phyloP scores from a whole-genome alignment of 495 filamentous ascomycete species.

The Collariella sp. region DNA sequence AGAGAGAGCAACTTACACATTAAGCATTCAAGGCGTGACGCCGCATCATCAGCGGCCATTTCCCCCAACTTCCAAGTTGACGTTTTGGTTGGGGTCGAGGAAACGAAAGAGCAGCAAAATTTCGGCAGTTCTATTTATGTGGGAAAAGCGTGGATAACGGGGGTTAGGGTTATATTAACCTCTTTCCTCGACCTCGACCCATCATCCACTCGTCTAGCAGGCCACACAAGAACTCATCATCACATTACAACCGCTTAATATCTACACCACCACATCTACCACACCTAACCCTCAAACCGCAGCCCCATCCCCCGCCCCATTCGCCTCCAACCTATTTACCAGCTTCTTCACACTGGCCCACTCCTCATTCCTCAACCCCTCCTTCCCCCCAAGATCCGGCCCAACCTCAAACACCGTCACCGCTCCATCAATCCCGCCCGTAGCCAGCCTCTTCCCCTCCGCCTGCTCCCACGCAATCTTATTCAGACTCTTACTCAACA shows the following conservation, averaged over 20 bases:
- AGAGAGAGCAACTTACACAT: conserved; percentile 3
- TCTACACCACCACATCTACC: not conserved
- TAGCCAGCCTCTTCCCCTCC: conserved; percentile 77
- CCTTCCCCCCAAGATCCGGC: conserved; percentile 68
- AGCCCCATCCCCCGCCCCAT: conserved; percentile 22
- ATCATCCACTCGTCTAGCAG: not conserved
- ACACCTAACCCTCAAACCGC: conserved; percentile 21
- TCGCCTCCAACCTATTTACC: conserved; percentile 56
- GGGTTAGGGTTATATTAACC: not conserved
- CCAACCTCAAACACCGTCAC: conserved; percentile 93
- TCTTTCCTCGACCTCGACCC: not conserved
- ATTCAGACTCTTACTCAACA: conserved; percentile 74
- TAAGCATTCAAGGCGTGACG: not conserved
- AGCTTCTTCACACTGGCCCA: conserved; percentile 87
- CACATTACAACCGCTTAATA: not conserved
- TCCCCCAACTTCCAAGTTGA: too few species aligned
- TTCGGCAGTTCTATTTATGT: too few species aligned
- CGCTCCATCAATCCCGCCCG: conserved; percentile 81
- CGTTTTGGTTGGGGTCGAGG: too few species aligned
- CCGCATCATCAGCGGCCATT: too few species aligned
- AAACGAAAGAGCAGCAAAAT: too few species aligned
- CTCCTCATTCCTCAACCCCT: conserved; percentile 73
- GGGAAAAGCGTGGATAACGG: not conserved
- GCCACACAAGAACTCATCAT: too few species aligned
- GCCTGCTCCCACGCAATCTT: conserved; percentile 86